A percentile compares a stretch with the other conserved stretches of the same genome.
Conservation (phyloP, 1,284 basidiomycete genomes). For the Tylopilus sp. region DNA sequence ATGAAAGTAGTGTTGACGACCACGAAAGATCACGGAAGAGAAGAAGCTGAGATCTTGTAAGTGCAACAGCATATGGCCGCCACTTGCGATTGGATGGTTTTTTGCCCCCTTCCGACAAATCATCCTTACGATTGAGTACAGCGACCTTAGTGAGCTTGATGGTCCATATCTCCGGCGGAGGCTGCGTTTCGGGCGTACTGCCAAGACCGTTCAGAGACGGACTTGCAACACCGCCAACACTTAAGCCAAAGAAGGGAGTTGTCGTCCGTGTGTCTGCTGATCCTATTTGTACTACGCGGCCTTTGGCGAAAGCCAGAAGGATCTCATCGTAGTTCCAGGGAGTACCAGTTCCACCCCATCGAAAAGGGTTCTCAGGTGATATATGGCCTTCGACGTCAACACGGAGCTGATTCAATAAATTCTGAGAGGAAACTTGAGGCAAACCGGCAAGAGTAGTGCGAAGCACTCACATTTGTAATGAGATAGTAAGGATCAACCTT, state of each 20-base stretch:
- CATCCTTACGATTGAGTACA: constrained; percentile 80
- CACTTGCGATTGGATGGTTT: constrained; percentile 80
- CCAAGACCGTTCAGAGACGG: constrained; percentile 26
- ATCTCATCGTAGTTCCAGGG: constrained; percentile 69
- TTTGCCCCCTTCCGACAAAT: constrained; percentile 69
- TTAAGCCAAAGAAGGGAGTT: constrained; percentile 48
- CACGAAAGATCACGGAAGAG: constrained; percentile 84
- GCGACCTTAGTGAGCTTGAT: constrained; percentile 83
- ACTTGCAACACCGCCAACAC: constrained; percentile 36
- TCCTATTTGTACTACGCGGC: constrained; percentile 57
- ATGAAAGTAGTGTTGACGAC: constrained; percentile 56
- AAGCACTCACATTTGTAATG: constrained; percentile 66
- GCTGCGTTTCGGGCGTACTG: constrained; percentile 18
- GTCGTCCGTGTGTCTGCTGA: constrained; percentile 39
- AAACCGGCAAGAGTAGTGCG: background rate
- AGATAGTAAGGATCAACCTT: constrained; percentile 91
- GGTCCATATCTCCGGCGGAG: constrained; percentile 40
- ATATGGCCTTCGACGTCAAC: constrained; percentile 67
- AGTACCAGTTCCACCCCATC: constrained; percentile 66
- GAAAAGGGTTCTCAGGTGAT: constrained; percentile 68
- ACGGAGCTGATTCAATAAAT: constrained; percentile 68
- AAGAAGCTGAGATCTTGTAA: constrained; percentile 87
- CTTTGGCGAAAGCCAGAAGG: constrained; percentile 65
- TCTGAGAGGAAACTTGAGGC: constrained; percentile 37
- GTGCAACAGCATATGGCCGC: constrained; percentile 79